A percentile compares a stretch with the other conserved stretches of the same genome.
Evolutionary conservation across 2,329 filamentous ascomycete species (phyloP).

Genomic region (Monosporascus sp.): DNA sequence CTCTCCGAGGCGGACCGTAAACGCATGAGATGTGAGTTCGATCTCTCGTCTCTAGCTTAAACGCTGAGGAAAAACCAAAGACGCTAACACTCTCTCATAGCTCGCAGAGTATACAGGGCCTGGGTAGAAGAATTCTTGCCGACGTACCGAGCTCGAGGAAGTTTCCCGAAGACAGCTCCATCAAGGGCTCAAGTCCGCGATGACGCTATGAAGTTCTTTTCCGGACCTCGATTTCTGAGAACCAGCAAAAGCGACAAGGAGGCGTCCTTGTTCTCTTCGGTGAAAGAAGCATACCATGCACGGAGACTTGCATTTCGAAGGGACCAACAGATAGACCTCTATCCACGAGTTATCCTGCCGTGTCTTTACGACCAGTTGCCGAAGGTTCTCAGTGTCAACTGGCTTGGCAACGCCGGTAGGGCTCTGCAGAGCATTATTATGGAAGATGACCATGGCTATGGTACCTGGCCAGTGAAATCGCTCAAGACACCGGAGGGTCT

Average conservation of each 20-base stretch:
- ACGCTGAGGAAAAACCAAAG: neutral
- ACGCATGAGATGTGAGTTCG: neutral
- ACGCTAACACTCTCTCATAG: neutral
- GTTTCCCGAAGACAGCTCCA: neutral
- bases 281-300: neutral
- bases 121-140: neutral
- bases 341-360: neutral
- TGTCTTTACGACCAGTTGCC: neutral
- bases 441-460: neutral
- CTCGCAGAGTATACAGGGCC: neutral
- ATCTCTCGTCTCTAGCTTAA: too few species aligned
- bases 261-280: neutral
- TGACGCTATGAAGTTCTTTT: neutral
- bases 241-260: neutral
- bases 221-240: neutral
- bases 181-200: neutral
- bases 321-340: neutral
- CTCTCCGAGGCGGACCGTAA: neutral
- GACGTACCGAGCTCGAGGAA: neutral
- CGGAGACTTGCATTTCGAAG: neutral
- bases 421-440: neutral
- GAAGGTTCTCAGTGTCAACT: neutral
- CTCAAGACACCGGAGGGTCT: neutral
- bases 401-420: neutral
- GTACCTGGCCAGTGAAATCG: neutral